phyloP scores from a whole-genome alignment of 495 filamentous ascomycete species.

The Clavariopsis aquatica region DNA sequence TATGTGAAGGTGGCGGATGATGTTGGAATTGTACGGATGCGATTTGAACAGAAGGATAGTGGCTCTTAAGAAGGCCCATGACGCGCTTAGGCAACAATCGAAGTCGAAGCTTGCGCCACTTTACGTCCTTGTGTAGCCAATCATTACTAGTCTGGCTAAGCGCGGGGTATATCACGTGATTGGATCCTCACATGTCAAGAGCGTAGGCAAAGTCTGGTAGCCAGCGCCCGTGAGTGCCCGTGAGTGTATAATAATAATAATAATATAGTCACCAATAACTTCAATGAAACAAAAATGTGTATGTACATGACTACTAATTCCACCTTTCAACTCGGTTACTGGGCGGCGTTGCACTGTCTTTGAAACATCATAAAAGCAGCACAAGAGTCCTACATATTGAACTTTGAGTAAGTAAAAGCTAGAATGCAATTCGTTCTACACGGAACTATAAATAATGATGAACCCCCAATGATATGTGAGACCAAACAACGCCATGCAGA shows the following conservation, averaged over 20 bases:
- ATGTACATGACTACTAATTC: too few relatives aligned
- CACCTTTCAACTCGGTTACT: too few relatives aligned
- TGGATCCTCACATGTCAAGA: background rate
- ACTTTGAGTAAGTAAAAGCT: background rate
- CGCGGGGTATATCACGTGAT: background rate
- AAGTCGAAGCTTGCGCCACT: background rate
- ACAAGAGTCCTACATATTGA: too few relatives aligned
- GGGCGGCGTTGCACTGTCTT: too few relatives aligned
- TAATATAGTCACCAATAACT: too few relatives aligned
- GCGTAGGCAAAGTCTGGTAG: background rate
- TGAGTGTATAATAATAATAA: too few relatives aligned
- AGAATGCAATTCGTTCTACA: background rate
- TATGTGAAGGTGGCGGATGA: slow-evolving; percentile 9
- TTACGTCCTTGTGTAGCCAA: background rate
- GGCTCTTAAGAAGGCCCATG: background rate
- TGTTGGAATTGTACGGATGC: background rate
- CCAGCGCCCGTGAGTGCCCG: background rate
- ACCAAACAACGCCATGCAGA: background rate
- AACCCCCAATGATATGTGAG: background rate
- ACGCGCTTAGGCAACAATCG: slow-evolving; percentile 9
- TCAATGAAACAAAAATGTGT: too few relatives aligned
- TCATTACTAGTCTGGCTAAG: background rate
- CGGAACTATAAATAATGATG: background rate
- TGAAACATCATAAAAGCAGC: too few relatives aligned
- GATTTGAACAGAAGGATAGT: background rate